These are phyloP conservation scores for Mortierella sp. DNA, from an alignment of 371 early-diverging fungal genomes.

Conservation along the genomic window DNA sequence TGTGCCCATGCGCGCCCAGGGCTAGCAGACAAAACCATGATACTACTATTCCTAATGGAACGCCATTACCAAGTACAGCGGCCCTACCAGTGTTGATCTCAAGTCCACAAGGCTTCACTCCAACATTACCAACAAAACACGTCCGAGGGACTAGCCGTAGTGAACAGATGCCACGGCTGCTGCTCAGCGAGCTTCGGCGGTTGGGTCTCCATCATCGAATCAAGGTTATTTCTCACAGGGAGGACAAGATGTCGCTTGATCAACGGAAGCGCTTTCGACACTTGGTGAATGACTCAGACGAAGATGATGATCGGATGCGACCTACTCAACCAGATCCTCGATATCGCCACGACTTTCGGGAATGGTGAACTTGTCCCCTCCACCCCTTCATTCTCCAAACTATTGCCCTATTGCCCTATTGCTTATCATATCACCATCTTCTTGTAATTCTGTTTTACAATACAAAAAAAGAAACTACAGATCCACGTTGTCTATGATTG, in stretches of 20 bases:
- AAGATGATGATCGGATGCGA: conserved; percentile 17
- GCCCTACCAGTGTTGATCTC: too few relatives aligned
- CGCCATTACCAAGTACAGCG: too few relatives aligned
- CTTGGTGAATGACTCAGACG: conserved; percentile 23
- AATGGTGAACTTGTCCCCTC: too few relatives aligned
- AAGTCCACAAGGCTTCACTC: background rate
- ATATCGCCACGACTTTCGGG: background rate
- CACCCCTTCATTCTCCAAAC: too few relatives aligned
- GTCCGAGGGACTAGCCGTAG: background rate
- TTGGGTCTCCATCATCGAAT: conserved; percentile 32
- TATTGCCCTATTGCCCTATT: too few relatives aligned
- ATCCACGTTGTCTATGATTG: too few relatives aligned
- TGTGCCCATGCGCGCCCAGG: background rate
- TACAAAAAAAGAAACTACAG: too few relatives aligned
- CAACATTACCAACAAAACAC: background rate
- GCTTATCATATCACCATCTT: too few relatives aligned
- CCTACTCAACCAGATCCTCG: conserved; percentile 13
- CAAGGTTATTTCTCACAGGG: conserved; percentile 24
- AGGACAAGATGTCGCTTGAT: conserved; percentile 17
- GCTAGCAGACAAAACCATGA: too few relatives aligned
- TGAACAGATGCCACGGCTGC: conserved; percentile 2
- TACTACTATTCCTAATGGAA: too few relatives aligned
- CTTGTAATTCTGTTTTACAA: too few relatives aligned
- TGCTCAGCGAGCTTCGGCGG: conserved; percentile 18
- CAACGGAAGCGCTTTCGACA: conserved; percentile 16